Evolutionary conservation across 176 grass and related monocot species (phyloP), one percentile per base, ranked within the genome.

Genomic region (Hordeum marinum): DNA sequence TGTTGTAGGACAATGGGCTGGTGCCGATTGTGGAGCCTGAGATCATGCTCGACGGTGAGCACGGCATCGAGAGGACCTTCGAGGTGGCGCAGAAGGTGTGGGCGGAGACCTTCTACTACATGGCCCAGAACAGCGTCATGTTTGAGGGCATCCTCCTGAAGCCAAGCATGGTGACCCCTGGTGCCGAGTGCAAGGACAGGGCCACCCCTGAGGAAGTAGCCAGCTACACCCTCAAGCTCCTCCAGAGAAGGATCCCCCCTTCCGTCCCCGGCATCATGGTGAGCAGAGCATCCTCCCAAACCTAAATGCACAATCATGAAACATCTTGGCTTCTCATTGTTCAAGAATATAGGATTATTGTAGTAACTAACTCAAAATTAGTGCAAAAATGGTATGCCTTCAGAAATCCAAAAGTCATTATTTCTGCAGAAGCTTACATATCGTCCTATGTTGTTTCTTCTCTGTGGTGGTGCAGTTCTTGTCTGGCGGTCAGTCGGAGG

Each of bases 81-180:
- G 96, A 98, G 88, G 91, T 98, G 0, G 90, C 96, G 0, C 86
- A 90, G 75, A 94, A 98, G 31, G 96, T 98, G 46, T 98, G 96
- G 96, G 96, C 93, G 0, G 90, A 98, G 84, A 85, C 86, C 7
- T 94, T 98, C 88, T 98, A 48, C 90, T 94, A 96, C 82, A 32
- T 98, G 88, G 84, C 96, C 42, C 85, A 98, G 90, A 98, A 98
- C 91, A 98, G 91, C 18, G 96, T 96, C 39, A 60, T 88, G 78
- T 96, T 92, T 12, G 96, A 98, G 78, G 96, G 96, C 64, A 98
- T 98, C 86, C 91, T 98, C 62, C 64, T 98, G 36, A 98, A 98
- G 84, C 96, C 96, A 46, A 98, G 96, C 96, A 98, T 98, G 96
- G 93, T 98, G 0, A 98, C 96, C 69, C 96, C 96, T 8, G 96